phyloP scores from a whole-genome alignment of 257 asterid genomes.

The Plectranthus barbatus region DNA sequence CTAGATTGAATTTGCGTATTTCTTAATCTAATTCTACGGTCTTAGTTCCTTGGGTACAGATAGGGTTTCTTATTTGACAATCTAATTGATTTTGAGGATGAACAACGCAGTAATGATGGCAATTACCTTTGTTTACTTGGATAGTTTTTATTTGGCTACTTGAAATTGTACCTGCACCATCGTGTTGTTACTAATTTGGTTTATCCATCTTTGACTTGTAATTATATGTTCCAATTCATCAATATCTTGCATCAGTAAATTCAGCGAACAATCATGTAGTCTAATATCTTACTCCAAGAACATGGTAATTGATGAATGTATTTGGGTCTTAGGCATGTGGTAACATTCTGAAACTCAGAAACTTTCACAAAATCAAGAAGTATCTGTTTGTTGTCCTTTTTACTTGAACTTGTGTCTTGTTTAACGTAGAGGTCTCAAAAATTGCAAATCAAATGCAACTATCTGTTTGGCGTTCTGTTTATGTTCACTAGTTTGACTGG shows the following conservation, averaged over 20 bases:
- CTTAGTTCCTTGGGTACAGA: neutral
- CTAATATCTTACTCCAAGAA: too few relatives aligned
- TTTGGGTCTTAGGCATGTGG: neutral
- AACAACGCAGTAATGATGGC: neutral
- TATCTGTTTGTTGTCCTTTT: neutral
- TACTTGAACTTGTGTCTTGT: neutral
- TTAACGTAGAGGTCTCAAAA: neutral
- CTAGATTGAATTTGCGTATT: neutral
- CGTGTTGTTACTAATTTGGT: too few relatives aligned
- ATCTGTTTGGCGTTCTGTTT: neutral
- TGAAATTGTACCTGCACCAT: too few relatives aligned
- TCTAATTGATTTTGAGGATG: neutral
- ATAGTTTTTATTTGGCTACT: too few relatives aligned
- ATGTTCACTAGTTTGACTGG: neutral
- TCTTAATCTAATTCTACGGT: neutral
- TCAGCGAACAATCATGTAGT: neutral
- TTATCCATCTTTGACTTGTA: neutral
- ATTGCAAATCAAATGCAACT: neutral
- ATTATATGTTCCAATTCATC: neutral
- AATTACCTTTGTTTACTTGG: neutral
- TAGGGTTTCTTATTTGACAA: neutral
- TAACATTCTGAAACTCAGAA: neutral
- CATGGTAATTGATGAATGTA: too few relatives aligned
- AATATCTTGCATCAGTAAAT: neutral
- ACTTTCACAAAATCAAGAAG: neutral